These are phyloP conservation scores for Rhizopus delemar DNA, from an alignment of 371 early-diverging fungal genomes.

Conservation along the genomic window DNA sequence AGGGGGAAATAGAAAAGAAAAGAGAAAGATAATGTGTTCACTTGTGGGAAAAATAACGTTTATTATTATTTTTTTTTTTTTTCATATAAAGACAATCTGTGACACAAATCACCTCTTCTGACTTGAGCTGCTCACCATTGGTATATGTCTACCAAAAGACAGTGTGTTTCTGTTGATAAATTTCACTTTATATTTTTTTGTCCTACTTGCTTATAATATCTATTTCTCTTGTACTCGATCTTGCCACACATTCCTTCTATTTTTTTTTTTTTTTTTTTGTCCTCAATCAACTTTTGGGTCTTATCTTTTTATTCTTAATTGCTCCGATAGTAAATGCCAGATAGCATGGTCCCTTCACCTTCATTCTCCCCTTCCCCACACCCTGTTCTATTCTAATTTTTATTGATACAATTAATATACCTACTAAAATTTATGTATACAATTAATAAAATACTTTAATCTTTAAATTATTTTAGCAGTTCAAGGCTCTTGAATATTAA, in stretches of 20 bases:
- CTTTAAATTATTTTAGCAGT: too few relatives aligned
- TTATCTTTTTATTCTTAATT: background rate
- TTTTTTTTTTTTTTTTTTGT: background rate
- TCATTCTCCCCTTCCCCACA: too few relatives aligned
- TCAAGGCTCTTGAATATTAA: too few relatives aligned
- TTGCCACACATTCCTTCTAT: background rate
- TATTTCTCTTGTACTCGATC: background rate
- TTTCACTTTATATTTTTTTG: background rate
- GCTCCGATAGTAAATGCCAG: background rate
- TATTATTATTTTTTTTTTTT: background rate
- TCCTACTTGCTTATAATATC: background rate
- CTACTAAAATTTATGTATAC: too few relatives aligned
- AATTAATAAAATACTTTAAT: too few relatives aligned
- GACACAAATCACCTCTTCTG: slow-evolving; percentile 27
- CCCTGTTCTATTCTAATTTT: too few relatives aligned
- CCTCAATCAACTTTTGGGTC: background rate
- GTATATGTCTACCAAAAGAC: background rate
- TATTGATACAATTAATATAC: too few relatives aligned
- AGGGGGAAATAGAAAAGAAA: slow-evolving; percentile 4
- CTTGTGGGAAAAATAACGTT: slow-evolving; percentile 29
- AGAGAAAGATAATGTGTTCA: background rate
- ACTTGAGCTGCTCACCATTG: background rate
- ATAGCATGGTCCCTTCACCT: background rate
- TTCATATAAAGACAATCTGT: slow-evolving; percentile 13
- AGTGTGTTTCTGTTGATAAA: background rate